phyloP scores from a whole-genome alignment of 129 eudicot genomes.

The Ambrosia trifida region DNA sequence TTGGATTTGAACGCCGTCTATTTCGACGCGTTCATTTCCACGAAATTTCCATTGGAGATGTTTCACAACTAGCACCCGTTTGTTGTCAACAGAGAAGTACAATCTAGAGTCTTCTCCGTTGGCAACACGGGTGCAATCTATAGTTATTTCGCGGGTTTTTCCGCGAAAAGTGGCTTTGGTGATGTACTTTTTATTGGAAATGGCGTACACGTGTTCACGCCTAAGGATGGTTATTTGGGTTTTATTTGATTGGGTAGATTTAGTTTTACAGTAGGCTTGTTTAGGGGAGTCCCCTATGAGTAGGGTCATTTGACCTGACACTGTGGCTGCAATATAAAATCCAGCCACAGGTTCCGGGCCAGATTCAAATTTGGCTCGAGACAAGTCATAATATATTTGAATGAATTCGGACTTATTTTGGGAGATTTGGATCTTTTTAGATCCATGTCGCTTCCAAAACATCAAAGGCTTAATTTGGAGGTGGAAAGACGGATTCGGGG shows the following conservation, averaged over 20 bases:
- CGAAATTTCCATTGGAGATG: slow-evolving; percentile 79
- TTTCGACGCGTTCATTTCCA: slow-evolving; percentile 63
- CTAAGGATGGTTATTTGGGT: slow-evolving; percentile 45
- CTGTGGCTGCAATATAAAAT: slow-evolving; percentile 50
- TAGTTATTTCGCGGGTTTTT: slow-evolving; percentile 39
- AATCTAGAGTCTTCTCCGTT: slow-evolving; percentile 48
- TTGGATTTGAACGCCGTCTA: slow-evolving; percentile 54
- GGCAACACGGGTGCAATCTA: slow-evolving; percentile 46
- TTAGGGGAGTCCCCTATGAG: slow-evolving; percentile 49
- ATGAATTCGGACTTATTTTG: slow-evolving; percentile 8
- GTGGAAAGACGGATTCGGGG: slow-evolving; percentile 41
- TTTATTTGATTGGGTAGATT: slow-evolving; percentile 21
- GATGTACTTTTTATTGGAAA: slow-evolving; percentile 38
- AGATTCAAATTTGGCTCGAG: slow-evolving; percentile 60
- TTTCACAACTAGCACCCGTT: slow-evolving; percentile 51
- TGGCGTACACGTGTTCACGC: slow-evolving; percentile 65
- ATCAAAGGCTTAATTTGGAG: slow-evolving; percentile 61
- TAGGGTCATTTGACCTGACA: slow-evolving; percentile 47
- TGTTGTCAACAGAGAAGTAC: slow-evolving; percentile 43
- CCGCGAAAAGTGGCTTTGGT: slow-evolving; percentile 53
- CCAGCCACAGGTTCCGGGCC: slow-evolving; percentile 71
- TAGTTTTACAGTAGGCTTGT: slow-evolving; percentile 45
- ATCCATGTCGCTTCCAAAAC: slow-evolving; percentile 61
- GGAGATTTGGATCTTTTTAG: slow-evolving; percentile 43
- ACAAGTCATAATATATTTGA: slow-evolving; percentile 51